These are phyloP conservation scores for Nelumbo lutea DNA, from an alignment of 164 flowering plant genomes.

Conservation along the genomic window DNA sequence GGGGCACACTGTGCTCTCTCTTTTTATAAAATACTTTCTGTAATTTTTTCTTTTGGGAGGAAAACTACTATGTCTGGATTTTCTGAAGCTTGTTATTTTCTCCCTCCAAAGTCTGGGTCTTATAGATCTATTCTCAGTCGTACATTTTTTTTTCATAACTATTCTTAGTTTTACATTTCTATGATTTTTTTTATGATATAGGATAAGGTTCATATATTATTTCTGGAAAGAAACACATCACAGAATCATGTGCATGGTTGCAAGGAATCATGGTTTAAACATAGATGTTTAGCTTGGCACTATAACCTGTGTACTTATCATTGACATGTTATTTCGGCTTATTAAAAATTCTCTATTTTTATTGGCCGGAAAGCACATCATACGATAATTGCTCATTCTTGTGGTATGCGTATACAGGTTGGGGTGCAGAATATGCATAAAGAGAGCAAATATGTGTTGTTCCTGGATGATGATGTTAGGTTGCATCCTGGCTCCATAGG, in stretches of 20 bases:
- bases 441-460: conserved; percentile 85
- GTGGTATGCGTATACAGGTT: conserved; percentile 39
- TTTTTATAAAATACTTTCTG: no score
- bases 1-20: neutral
- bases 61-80: no score
- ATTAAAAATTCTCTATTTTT: neutral
- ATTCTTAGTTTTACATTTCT: no score
- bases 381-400: neutral
- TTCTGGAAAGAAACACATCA: no score
- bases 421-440: conserved; percentile 91
- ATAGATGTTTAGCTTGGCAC: neutral
- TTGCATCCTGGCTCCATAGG: conserved; percentile 94
- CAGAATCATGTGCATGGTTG: no score
- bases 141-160: no score
- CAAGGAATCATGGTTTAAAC: neutral
- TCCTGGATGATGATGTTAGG: conserved; percentile 96
- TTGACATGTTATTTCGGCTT: neutral
- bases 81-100: no score
- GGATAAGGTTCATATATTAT: no score
- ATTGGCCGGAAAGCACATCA: neutral
- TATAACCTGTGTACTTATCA: neutral
- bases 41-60: neutral
- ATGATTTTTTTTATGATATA: no score
- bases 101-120: no score
- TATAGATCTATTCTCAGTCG: no score